Percentiles rank a stretch among this genome's conserved stretches.
These are phyloP conservation scores for Agarophyton chilense DNA, from an alignment of 23 red algal species.

Conservation along the genomic window DNA sequence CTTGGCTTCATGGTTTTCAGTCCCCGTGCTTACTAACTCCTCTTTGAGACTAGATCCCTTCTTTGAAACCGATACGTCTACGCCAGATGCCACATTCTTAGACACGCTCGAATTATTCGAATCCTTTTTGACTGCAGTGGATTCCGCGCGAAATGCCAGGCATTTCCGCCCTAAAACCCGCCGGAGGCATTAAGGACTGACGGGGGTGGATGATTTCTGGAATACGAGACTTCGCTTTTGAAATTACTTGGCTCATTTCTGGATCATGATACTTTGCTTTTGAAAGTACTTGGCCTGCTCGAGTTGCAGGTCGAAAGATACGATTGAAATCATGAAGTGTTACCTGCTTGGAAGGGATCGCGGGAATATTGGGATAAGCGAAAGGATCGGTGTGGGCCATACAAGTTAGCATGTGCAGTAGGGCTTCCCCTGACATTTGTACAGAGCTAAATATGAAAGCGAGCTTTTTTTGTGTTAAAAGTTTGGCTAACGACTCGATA, in stretches of 20 bases:
- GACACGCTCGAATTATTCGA: slow-evolving; percentile 63
- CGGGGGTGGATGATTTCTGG: background rate
- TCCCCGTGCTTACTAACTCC: slow-evolving; percentile 39
- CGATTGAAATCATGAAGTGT: background rate
- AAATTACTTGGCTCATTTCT: too few relatives aligned
- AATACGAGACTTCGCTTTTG: too few relatives aligned
- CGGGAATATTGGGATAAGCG: background rate
- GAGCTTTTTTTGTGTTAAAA: slow-evolving; percentile 67
- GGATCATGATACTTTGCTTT: background rate
- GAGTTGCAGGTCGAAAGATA: background rate
- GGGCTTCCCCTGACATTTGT: slow-evolving; percentile 31
- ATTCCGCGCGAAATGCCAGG: slow-evolving; percentile 74
- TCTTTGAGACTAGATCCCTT: background rate
- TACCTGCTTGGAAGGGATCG: slow-evolving; percentile 27
- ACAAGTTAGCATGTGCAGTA: slow-evolving; percentile 50
- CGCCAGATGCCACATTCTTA: slow-evolving; percentile 73
- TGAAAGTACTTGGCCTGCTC: background rate
- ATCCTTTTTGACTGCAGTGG: slow-evolving; percentile 50
- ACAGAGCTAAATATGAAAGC: slow-evolving; percentile 60
- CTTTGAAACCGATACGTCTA: background rate
- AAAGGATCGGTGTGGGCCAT: slow-evolving; percentile 29
- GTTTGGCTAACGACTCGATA: slow-evolving; percentile 23
- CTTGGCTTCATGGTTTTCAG: slow-evolving; percentile 50
- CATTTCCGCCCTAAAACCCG: slow-evolving; percentile 78
- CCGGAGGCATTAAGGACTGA: slow-evolving; percentile 33